Evolutionary conservation across 2,329 filamentous ascomycete species (phyloP), one percentile per base, ranked within the genome.

Genomic region (Didymella lethalis): DNA sequence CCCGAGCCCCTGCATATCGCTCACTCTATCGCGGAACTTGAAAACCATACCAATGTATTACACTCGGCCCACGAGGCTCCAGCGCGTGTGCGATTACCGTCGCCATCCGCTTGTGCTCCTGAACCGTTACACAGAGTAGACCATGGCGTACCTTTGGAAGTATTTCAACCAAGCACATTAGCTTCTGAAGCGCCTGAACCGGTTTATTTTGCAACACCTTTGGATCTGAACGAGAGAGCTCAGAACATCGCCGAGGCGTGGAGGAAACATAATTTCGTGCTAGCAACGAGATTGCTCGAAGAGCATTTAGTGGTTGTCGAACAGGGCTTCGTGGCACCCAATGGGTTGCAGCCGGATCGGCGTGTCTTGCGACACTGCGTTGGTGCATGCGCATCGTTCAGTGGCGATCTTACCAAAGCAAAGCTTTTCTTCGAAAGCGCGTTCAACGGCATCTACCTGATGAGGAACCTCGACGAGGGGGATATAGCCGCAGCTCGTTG

Each of bases 401-500:
- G 57, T 12, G 71, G 74, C 11, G 63, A 74, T n/a, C 71, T 72
- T 36, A 25, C 40, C 2, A 69, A 66, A 48, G 73, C 73, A 8
- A 74, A 75, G 36, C n/a, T 48, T 14, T 59, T 63, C 29, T 76
- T 76, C 45, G 67, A 73, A 41, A 66, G 62, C 23, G 67, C 70
- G 2, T 67, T 73, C 31, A 66, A 67, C 20, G 64, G 65, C 2
- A 62, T 66, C 7, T 71, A 71, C 47, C 48, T 69, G 16, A 55
- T 64, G 11, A 48, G 41, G 12, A 62, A 64, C 14, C 50, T 74
- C 2, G 73, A 75, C 36, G 71, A 74, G 38, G 73, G 71, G 3
- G 72, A 75, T 47, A 72, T 75, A 32, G 71, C 73, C 12, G 71
- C 73, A 23, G 69, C 71, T 18, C 65, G 70, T 14, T 75, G 73